phyloP scores from a whole-genome alignment of 768 basidiomycete genomes.

The Suillus occidentalis region DNA sequence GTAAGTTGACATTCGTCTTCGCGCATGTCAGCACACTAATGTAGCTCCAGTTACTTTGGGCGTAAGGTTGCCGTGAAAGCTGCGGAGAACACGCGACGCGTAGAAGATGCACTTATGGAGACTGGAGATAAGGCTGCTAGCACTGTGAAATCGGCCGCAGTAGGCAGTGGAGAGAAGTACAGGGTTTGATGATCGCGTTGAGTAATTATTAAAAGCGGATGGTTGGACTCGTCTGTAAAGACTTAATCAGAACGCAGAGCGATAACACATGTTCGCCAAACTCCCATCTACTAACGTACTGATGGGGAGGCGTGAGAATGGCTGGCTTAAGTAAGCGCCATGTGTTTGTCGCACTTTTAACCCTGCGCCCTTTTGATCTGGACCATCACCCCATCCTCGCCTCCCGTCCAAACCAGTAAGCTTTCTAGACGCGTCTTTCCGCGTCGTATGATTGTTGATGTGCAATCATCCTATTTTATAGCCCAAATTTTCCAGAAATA shows the following conservation, averaged over 20 bases:
- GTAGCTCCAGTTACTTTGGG: slow-evolving; percentile 44
- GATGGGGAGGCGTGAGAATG: slow-evolving; percentile 25
- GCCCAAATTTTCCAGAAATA: slow-evolving; percentile 27
- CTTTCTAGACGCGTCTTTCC: slow-evolving; percentile 28
- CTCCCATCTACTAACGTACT: slow-evolving; percentile 8
- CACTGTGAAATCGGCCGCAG: not conserved
- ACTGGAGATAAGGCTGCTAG: slow-evolving; percentile 8
- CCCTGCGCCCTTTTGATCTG: slow-evolving; percentile 35
- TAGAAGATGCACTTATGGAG: not conserved
- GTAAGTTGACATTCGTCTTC: slow-evolving; percentile 30
- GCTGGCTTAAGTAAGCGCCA: slow-evolving; percentile 31
- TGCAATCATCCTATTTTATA: not conserved
- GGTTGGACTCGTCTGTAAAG: not conserved
- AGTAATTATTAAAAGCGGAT: slow-evolving; percentile 2
- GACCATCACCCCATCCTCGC: slow-evolving; percentile 29
- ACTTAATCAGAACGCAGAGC: not conserved
- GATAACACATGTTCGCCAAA: not conserved
- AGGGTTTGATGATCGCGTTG: not conserved
- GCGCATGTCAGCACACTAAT: not conserved
- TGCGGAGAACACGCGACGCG: slow-evolving; percentile 16
- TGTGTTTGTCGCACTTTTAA: slow-evolving; percentile 40
- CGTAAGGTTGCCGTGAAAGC: slow-evolving; percentile 43
- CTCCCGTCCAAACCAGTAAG: slow-evolving; percentile 28
- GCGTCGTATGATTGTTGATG: slow-evolving; percentile 18
- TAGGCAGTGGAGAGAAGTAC: not conserved